Evolutionary conservation across 2,329 filamentous ascomycete species (phyloP), one percentile per base, ranked within the genome.

Genomic region (Teratosphaeria destructans): DNA sequence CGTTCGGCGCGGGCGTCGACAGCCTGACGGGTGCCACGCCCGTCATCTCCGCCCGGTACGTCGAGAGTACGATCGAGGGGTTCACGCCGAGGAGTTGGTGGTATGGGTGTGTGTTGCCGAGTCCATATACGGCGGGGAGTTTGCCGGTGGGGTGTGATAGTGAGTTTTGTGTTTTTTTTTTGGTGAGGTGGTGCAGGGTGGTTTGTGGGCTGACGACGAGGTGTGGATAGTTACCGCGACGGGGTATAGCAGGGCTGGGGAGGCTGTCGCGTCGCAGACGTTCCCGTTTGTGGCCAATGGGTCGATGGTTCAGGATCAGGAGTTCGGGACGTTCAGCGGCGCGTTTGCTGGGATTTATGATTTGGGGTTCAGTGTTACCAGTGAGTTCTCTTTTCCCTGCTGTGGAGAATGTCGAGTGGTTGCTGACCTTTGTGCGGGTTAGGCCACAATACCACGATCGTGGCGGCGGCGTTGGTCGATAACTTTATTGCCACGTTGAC

Each of bases 101-200:
- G 56, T 62, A 64, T 39, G 62, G 62, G 27, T 64, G 62, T 27
- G 62, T 64, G 2, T 55, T 61, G 26, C 62, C 62, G 32, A 55
- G 27, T 26, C 61, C 61, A 16, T 62, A 64, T 14, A 64, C 62
- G 3, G 62, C 62, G 4, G 62, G 62, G 3, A 60, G 57, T 19
- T 11, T 64, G 52, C 62, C 62, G 16, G 55, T 60, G 19, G 29
- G 43, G n/a, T 64, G 62, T 43, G 57, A 58, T 32, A 64, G 43
- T 49, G 11, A 49, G 43, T 49, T 49, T 19, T 19, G 19, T 19
- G 19, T 19, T 19, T 19, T 19, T 1, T 19, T 19, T 49, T 23
- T 32, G 3, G 4, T 32, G 29, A 23, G 23, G 23, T 23, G 23
- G 23, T 23, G 23, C 23, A 23, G 23, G 23, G 23, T 23, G 23